Base-by-base conservation (phyloP, 2,329 filamentous ascomycete genomes). In the Xylaria polymorpha region DNA sequence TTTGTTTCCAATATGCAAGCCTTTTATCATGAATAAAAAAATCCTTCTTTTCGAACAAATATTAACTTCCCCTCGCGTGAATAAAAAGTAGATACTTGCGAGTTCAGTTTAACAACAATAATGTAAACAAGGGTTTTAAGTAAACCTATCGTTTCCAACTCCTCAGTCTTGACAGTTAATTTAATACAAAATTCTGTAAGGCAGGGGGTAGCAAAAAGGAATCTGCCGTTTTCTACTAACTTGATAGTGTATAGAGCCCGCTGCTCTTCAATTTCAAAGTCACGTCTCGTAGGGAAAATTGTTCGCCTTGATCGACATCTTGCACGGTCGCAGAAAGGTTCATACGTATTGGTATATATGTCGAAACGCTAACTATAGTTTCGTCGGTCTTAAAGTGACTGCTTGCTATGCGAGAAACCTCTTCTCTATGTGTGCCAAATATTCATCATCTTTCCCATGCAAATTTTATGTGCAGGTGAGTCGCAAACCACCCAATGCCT, bases 391-490 rank as follows among this genome's bases (percentile, higher is more conserved):
- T 53, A 51, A 64, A 62, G 43, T 66, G 60, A 58, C 53, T 72
- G 60, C 63, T 56, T 56, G 60, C 65, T 72, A 70, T 65, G 62
- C 58, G 67, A 73, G 53, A 44, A 29, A 41, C 58, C 48, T 44
- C 48, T 68, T 37, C 55, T 43, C 50, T 68, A 58, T 69, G 61
- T 69, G 61, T 65, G 61, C 67, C 65, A 71, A 71, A 70, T 67
- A 66, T 63, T 66, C 56, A 50, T 68, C 65, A 70, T 72, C 60
- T 71, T 68, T 73, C 71, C 71, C 74, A 74, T 74, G 69, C 73
- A 75, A 74, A 76, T 73, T 63, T 73, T 66, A 44, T 71, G 72
- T 73, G 71, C 68, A 72, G 66, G 48, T 67, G 59, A 51, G 48
- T 61, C 61, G 67, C 51, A 67, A 56, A 67, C 60, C 69, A 60